A percentile compares a stretch with the other conserved stretches of the same genome.
phyloP scores from a whole-genome alignment of 257 asterid species.

The Datura wrightii region DNA sequence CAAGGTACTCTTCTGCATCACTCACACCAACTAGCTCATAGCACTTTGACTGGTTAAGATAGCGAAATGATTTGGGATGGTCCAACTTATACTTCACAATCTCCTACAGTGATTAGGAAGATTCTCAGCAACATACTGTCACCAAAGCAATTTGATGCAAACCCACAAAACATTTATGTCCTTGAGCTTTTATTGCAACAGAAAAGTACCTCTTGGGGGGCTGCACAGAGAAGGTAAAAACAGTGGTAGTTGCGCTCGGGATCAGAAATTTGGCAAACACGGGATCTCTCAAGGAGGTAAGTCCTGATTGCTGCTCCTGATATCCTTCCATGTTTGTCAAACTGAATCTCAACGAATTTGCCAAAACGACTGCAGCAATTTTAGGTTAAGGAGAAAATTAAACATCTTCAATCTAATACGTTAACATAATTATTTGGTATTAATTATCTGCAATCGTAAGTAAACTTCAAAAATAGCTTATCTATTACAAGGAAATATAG shows the following conservation, averaged over 20 bases:
- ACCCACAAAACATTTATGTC: neutral
- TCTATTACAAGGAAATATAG: slow-evolving; percentile 4
- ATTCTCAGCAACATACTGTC: slow-evolving; percentile 32
- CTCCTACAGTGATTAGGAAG: slow-evolving; percentile 64
- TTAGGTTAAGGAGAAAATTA: slow-evolving; percentile 44
- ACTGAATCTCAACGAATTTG: slow-evolving; percentile 97
- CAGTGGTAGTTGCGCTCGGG: slow-evolving; percentile 98
- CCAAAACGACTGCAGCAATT: slow-evolving; percentile 89
- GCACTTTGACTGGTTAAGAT: slow-evolving; percentile 96
- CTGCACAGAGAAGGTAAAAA: slow-evolving; percentile 97
- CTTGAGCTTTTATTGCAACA: slow-evolving; percentile 35
- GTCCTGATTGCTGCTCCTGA: slow-evolving; percentile 99
- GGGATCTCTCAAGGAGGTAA: slow-evolving; percentile 97
- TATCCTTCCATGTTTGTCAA: slow-evolving; percentile 96
- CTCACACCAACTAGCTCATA: slow-evolving; percentile 77
- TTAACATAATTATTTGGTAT: neutral
- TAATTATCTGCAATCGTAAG: slow-evolving; percentile 5
- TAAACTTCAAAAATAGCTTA: slow-evolving; percentile 17
- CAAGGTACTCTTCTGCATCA: slow-evolving; percentile 91
- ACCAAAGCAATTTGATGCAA: slow-evolving; percentile 3
- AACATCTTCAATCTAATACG: slow-evolving; percentile 20
- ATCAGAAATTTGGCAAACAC: slow-evolving; percentile 96
- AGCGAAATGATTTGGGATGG: slow-evolving; percentile 83
- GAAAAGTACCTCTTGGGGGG: slow-evolving; percentile 83
- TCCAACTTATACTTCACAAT: slow-evolving; percentile 81